Evolutionary conservation across 805 yeast genomes (phyloP), one percentile per base, ranked within the genome.

Genomic region (Kregervanrija fluxuum): DNA sequence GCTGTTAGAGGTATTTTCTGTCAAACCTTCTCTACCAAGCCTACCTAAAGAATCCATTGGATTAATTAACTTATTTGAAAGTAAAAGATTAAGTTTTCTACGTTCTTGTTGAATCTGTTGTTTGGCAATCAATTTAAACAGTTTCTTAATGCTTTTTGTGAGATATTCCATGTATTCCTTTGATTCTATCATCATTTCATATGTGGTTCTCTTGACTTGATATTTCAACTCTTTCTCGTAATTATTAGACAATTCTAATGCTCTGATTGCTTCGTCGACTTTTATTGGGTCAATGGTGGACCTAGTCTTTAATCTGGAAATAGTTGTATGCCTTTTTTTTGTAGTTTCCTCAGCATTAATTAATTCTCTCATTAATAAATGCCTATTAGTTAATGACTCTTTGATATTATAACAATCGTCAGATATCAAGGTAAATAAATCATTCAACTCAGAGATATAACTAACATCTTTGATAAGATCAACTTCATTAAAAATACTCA

Each of bases 321-420:
- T 95, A 4, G 77, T 72, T 40, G 78, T 75, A 55, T 86, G 95
- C 55, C 79, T 84, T 30, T 75, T 65, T 53, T 75, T 79, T 1
- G 95, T 79, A 45, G 71, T 77, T 8, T 80, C 77, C 61, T 90
- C 95, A 2, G 96, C 90, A 57, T 78, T 84, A 31, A 77, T 56
- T 42, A 88, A 69, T 52, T 93, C 99, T 43, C 97, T 75, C 96
- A 93, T 93, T 34, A 91, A 66, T 46, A 93, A 70, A 61, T 93
- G 96, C 47, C 99, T 73, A 64, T 91, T 90, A 0, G 99, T 93
- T 44, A 93, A 69, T 0, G 96, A 83, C 64, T 93, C 99, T 62
- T 93, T 93, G 46, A 90, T 83, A 46, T 84, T 81, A 61, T 82
- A 93, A 12, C 93, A 82, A 54, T 90, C 96, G 48, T 76, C 75